Conservation (phyloP, 2,329 filamentous ascomycete species). For the Trichoderma brevicompactum region DNA sequence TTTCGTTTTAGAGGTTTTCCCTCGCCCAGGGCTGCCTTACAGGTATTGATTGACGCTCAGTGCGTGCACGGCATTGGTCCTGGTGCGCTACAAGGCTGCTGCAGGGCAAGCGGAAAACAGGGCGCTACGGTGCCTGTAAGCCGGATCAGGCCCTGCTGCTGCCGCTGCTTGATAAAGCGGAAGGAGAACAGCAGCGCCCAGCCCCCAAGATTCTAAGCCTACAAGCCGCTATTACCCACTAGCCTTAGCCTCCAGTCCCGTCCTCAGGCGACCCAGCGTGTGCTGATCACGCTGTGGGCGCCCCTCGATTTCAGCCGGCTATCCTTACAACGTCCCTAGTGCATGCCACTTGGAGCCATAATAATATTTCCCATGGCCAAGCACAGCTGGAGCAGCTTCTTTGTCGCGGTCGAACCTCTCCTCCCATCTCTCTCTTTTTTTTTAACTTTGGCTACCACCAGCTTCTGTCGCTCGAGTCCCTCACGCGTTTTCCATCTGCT, state of each 20-base stretch:
- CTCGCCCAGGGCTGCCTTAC: too few species aligned
- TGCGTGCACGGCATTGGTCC: too few species aligned
- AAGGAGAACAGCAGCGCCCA: slow-evolving; percentile 3
- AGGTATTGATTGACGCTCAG: too few species aligned
- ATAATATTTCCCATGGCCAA: slow-evolving; percentile 10
- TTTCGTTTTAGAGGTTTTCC: too few species aligned
- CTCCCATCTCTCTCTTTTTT: slow-evolving; percentile 11
- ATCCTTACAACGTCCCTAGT: slow-evolving; percentile 5
- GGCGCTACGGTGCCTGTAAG: background rate
- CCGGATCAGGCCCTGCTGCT: background rate
- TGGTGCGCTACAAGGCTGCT: too few species aligned
- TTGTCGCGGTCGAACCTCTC: slow-evolving; percentile 18
- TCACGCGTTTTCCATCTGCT: slow-evolving; percentile 19
- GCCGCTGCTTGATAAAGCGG: too few species aligned
- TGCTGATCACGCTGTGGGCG: slow-evolving; percentile 20
- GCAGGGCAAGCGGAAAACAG: too few species aligned
- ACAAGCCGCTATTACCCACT: background rate
- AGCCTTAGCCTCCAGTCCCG: slow-evolving; percentile 1
- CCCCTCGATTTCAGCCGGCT: slow-evolving; percentile 21
- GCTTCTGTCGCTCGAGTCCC: slow-evolving; percentile 10
- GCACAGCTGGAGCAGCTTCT: slow-evolving; percentile 10
- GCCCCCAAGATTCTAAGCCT: background rate
- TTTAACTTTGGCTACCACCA: slow-evolving; percentile 11
- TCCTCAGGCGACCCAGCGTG: slow-evolving; percentile 6
- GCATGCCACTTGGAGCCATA: background rate